Percentiles rank a stretch among this genome's conserved stretches.
phyloP scores from a whole-genome alignment of 1,284 basidiomycete species.

The Uromyces viciae-fabae region DNA sequence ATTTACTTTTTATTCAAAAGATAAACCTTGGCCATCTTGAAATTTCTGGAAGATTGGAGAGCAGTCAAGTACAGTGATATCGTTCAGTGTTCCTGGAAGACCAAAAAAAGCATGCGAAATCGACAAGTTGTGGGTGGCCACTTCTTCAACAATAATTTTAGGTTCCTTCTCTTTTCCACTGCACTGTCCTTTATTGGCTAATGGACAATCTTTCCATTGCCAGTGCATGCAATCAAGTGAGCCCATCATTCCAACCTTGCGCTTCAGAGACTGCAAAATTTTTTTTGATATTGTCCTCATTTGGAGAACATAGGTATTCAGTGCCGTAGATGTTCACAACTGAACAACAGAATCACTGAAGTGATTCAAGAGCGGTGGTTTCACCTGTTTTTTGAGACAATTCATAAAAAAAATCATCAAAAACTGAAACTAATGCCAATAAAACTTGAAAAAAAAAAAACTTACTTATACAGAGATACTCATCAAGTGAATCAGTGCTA shows the following conservation, averaged over 20 bases:
- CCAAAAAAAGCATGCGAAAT: too few species aligned
- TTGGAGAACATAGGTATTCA: neutral
- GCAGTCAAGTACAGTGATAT: neutral
- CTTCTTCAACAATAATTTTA: neutral
- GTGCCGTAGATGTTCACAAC: neutral
- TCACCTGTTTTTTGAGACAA: too few species aligned
- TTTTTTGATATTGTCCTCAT: neutral
- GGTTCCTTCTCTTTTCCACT: slow-evolving; percentile 24
- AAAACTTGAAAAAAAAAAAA: too few species aligned
- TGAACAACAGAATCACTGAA: neutral
- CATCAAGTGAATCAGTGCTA: too few species aligned
- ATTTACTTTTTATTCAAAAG: neutral
- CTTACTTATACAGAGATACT: too few species aligned
- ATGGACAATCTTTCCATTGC: neutral
- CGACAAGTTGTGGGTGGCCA: neutral
- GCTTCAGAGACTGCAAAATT: neutral
- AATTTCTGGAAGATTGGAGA: neutral
- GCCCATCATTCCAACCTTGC: neutral
- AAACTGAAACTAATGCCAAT: too few species aligned
- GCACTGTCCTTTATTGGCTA: neutral
- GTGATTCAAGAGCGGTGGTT: too few species aligned
- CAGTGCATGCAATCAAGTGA: slow-evolving; percentile 12
- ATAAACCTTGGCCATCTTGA: neutral
- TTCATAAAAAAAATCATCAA: too few species aligned
- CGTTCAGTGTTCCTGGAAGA: too few species aligned